Base-by-base conservation (phyloP, 495 filamentous ascomycete species). In the Daldinia concentrica region DNA sequence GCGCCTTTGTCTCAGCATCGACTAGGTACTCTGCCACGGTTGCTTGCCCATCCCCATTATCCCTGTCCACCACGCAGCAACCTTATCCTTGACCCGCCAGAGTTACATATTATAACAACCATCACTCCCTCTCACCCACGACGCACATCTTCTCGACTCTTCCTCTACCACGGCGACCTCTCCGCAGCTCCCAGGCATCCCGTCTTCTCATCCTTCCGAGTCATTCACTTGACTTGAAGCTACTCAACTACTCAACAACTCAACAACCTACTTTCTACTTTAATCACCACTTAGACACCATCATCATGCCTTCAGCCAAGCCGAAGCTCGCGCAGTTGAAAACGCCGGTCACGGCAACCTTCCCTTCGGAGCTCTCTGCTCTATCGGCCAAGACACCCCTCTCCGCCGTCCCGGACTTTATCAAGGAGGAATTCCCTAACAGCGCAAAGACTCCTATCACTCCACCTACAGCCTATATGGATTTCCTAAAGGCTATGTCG, bases 391-490 rank as follows among this genome's bases (percentile, higher is more conserved):
- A 76, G 48, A 87, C 83, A 45, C 87, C 87, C 26, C 81, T 86
- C 56, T 84, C 87, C 15, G 83, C 83, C 45, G 82, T 85, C 72
- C 75, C 80, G 27, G 78, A 79, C 54, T 75, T 81, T 30, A 80
- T 80, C 59, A 84, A 84, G 63, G 76, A 78, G 61, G 76, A 78
- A 62, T 78, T 68, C 62, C 70, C 74, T 26, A 69, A 52, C 26
- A 73, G 82, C 29, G 78, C 83, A 36, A 89, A 89, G 74, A 97
- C 94, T 3, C 95, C 94, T 54, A 96, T 98, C 81, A 95, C 91
- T n/a, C 94, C 95, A 29, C 95, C 95, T 2, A 83, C 86, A 4
- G 93, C 95, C 60, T 98, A 98, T 76, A 91, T 93, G 45, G 92
- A 98, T 72, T 98, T 98, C 76, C 88, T 98, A 61, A 92, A 92